Evolutionary conservation across 2,329 filamentous ascomycete species (phyloP).

Genomic region (Monascus ruber): DNA sequence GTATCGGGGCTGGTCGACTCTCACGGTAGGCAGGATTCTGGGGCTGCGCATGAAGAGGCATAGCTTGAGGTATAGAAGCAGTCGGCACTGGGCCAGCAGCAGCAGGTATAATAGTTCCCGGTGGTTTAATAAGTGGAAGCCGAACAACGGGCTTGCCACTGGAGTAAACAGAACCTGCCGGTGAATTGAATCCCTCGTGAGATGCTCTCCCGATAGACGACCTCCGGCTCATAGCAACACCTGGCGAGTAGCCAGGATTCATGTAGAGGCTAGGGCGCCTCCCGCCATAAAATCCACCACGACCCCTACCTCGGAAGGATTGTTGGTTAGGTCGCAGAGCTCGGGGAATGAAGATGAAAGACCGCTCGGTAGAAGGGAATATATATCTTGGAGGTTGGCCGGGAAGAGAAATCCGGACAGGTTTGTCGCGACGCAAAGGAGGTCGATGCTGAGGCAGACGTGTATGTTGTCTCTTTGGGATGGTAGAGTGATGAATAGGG

Average conservation of each 20-base stretch:
- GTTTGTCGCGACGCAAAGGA: conserved; percentile 87
- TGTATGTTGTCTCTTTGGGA: conserved; percentile 81
- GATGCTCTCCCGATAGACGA: conserved; percentile 64
- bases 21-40: conserved; percentile 48
- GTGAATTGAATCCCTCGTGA: conserved; percentile 67
- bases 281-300: conserved; percentile 59
- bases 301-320: conserved; percentile 56
- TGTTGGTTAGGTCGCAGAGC: conserved; percentile 90
- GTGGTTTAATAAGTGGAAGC: conserved; percentile 50
- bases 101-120: conserved; percentile 13
- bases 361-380: conserved; percentile 78
- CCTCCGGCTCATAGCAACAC: conserved; percentile 74
- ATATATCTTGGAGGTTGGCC: conserved; percentile 72
- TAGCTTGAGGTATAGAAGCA: no score
- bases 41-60: conserved; percentile 36
- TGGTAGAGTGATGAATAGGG: conserved; percentile 59
- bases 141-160: conserved; percentile 66
- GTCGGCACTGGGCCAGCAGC: conserved; percentile 9
- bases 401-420: conserved; percentile 84
- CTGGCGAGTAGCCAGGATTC: conserved; percentile 74
- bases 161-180: conserved; percentile 66
- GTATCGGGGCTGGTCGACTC: conserved; percentile 48
- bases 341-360: conserved; percentile 95
- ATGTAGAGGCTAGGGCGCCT: conserved; percentile 58
- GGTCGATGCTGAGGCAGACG: conserved; percentile 90